Percentiles rank a stretch among this genome's conserved stretches.
Conservation (phyloP, 2,329 filamentous ascomycete species). For the Cytospora piceae region DNA sequence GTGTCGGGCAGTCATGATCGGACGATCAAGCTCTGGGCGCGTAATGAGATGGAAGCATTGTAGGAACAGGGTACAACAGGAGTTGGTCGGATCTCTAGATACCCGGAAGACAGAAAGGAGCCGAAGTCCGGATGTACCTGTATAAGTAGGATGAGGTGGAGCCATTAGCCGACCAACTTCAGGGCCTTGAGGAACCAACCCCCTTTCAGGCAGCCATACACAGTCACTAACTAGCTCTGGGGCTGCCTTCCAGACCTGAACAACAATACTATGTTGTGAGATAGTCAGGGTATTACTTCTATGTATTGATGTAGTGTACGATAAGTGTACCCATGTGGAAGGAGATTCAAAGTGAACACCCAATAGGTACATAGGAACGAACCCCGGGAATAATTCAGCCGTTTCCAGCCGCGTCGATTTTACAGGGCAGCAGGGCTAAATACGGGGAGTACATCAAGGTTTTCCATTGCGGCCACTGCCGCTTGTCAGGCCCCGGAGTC, state of each 20-base stretch:
- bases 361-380: not conserved
- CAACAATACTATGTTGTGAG: not conserved
- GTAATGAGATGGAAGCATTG: conserved; percentile 62
- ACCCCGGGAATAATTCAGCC: not conserved
- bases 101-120: conserved; percentile 17
- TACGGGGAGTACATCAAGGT: conserved; percentile 6
- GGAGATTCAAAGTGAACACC: too few species aligned
- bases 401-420: conserved; percentile 13
- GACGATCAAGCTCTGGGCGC: conserved; percentile 94
- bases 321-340: not conserved
- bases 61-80: not conserved
- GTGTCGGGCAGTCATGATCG: conserved; percentile 92
- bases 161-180: conserved; percentile 7
- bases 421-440: conserved; percentile 8
- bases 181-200: not conserved
- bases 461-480: conserved; percentile 2
- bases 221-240: not conserved
- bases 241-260: too few species aligned
- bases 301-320: not conserved
- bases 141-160: not conserved
- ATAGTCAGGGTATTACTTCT: not conserved
- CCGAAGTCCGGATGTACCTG: not conserved
- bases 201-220: not conserved
- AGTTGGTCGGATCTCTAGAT: conserved; percentile 18
- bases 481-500: not conserved